These are phyloP conservation scores for Salix dunnii DNA, from an alignment of 345 rosid genomes.

Conservation along the genomic window DNA sequence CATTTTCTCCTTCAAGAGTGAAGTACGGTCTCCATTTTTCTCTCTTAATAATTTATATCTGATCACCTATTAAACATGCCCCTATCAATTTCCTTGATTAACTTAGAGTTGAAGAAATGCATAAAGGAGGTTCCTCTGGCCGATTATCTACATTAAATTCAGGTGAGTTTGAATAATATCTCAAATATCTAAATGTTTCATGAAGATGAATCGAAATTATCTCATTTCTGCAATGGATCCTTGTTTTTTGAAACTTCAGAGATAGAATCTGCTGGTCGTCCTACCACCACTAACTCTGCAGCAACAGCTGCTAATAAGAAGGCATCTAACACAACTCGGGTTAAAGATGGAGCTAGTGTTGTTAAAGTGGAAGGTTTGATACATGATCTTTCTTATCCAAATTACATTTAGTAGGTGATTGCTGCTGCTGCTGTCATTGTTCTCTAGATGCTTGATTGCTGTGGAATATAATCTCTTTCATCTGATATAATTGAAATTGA, in stretches of 20 bases:
- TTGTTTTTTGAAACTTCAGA: slow-evolving; percentile 30
- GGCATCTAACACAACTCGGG: slow-evolving; percentile 35
- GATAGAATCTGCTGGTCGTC: slow-evolving; percentile 36
- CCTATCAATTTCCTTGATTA: slow-evolving; percentile 23
- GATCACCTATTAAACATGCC: slow-evolving; percentile 10
- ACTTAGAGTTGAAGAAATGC: slow-evolving; percentile 74
- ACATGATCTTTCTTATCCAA: background rate
- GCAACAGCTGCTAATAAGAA: slow-evolving; percentile 38
- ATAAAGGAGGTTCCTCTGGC: slow-evolving; percentile 55
- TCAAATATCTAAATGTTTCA: slow-evolving; percentile 4
- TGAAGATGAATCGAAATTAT: background rate
- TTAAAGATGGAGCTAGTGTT: slow-evolving; percentile 36
- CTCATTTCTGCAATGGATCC: background rate
- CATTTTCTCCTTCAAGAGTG: slow-evolving; percentile 79
- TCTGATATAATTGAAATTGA: background rate
- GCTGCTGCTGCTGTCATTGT: background rate
- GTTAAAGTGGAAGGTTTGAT: slow-evolving; percentile 44
- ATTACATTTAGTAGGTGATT: background rate
- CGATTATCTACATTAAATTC: slow-evolving; percentile 37
- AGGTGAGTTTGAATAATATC: slow-evolving; percentile 27
- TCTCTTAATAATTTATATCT: slow-evolving; percentile 15
- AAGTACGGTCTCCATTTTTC: slow-evolving; percentile 51
- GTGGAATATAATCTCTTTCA: background rate
- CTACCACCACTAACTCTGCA: slow-evolving; percentile 35
- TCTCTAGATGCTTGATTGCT: background rate